These are phyloP conservation scores for Botryobasidium botryosum DNA, from an alignment of 768 basidiomycete genomes.

Conservation along the genomic window DNA sequence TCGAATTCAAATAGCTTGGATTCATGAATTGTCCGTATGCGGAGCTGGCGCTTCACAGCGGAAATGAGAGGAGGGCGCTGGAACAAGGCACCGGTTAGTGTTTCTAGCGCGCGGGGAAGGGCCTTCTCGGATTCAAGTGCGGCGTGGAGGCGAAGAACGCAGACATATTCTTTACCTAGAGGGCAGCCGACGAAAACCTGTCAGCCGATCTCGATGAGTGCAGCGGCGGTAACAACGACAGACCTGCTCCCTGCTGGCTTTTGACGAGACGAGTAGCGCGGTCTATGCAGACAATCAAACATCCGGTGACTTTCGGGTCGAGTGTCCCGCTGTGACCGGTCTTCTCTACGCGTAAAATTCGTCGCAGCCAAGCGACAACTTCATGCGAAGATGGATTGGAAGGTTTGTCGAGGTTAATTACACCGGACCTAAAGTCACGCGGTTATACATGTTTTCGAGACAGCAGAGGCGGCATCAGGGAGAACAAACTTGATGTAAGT, in stretches of 20 bases:
- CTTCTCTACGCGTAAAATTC: slow-evolving; percentile 95
- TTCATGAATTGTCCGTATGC: slow-evolving; percentile 93
- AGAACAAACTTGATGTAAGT: slow-evolving; percentile 80
- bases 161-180: slow-evolving; percentile 89
- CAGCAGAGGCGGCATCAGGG: too few relatives aligned
- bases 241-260: slow-evolving; percentile 97
- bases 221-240: too few relatives aligned
- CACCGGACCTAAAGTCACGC: slow-evolving; percentile 72
- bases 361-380: slow-evolving; percentile 95
- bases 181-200: too few relatives aligned
- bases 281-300: slow-evolving; percentile 97
- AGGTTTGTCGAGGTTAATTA: slow-evolving; percentile 98
- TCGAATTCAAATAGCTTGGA: slow-evolving; percentile 94
- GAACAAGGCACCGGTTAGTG: slow-evolving; percentile 93
- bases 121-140: slow-evolving; percentile 63
- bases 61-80: slow-evolving; percentile 98
- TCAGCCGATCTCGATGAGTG: too few relatives aligned
- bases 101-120: slow-evolving; percentile 87
- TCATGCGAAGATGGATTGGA: slow-evolving; percentile 99
- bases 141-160: slow-evolving; percentile 85
- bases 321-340: slow-evolving; percentile 98
- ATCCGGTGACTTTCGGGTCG: slow-evolving; percentile 98
- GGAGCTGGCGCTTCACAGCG: slow-evolving; percentile 94
- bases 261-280: slow-evolving; percentile 95
- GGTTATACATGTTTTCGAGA: too few relatives aligned